phyloP scores from a whole-genome alignment of 1,139 yeast genomes.

The Kluyveromyces sp. region DNA sequence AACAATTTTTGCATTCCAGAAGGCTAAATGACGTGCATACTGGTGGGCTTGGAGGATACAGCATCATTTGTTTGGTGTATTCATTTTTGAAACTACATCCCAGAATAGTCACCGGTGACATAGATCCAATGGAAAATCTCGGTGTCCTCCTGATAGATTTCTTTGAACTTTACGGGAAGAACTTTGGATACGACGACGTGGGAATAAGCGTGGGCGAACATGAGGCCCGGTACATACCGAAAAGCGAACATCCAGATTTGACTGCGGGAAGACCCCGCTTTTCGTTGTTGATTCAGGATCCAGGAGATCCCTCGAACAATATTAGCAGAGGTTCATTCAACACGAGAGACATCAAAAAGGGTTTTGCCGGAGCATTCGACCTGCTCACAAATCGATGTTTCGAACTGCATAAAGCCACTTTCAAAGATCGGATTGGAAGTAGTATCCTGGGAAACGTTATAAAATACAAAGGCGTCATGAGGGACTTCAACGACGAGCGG shows the following conservation, averaged over 20 bases:
- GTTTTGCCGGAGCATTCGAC: constrained; percentile 90
- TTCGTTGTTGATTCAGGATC: constrained; percentile 79
- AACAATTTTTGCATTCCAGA: constrained; percentile 78
- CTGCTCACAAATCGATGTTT: constrained; percentile 67
- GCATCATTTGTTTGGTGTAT: constrained; percentile 80
- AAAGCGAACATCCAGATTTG: constrained; percentile 48
- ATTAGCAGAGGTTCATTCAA: constrained; percentile 84
- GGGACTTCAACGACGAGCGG: constrained; percentile 79
- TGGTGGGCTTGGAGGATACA: constrained; percentile 95
- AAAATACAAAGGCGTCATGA: constrained; percentile 62
- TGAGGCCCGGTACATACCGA: constrained; percentile 51
- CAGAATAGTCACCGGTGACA: constrained; percentile 57
- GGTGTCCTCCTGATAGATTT: constrained; percentile 89
- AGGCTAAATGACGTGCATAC: constrained; percentile 84
- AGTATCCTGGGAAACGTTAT: constrained; percentile 79
- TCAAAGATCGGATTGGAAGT: constrained; percentile 61
- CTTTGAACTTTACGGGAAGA: constrained; percentile 89
- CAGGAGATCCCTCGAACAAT: constrained; percentile 75
- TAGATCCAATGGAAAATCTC: constrained; percentile 64
- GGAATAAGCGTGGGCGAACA: constrained; percentile 54
- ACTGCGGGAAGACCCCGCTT: constrained; percentile 47
- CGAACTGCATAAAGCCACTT: constrained; percentile 47
- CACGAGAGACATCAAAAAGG: constrained; percentile 69
- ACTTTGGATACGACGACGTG: constrained; percentile 79
- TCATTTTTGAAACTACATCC: constrained; percentile 82